Evolutionary conservation across 179 eudicot genomes (phyloP).

Genomic region (Silene coronaria): DNA sequence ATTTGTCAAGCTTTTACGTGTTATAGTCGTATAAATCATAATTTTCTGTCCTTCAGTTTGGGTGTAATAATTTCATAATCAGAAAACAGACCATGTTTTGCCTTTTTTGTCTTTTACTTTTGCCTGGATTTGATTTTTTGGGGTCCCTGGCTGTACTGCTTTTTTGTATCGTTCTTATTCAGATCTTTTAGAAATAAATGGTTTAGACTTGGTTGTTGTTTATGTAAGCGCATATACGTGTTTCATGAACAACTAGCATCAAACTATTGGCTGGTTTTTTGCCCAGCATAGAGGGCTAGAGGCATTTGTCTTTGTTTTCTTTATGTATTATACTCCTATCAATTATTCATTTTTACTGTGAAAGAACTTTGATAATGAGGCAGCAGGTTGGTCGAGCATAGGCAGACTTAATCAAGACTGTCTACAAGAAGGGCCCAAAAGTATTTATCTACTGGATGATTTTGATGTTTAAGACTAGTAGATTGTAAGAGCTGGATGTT

Average conservation of each 20-base stretch:
- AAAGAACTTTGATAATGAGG: neutral
- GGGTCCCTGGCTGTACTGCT: no score
- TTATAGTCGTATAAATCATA: neutral
- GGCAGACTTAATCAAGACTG: no score
- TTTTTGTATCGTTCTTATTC: neutral
- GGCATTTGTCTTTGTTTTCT: no score
- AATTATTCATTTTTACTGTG: no score
- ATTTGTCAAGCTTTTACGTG: neutral
- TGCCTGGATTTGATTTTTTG: neutral
- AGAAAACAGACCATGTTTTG: neutral
- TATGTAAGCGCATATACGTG: neutral
- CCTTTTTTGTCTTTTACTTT: neutral
- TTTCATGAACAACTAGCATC: neutral
- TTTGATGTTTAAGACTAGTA: no score
- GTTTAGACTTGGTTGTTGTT: neutral
- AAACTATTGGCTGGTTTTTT: neutral
- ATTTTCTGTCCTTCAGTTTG: neutral
- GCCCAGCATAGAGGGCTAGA: neutral
- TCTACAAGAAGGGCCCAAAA: no score
- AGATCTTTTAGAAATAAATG: neutral
- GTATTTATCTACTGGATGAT: no score
- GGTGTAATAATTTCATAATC: neutral
- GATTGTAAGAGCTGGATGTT: no score
- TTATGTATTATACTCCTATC: no score
- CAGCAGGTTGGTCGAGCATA: neutral